These are phyloP conservation scores for Phalaenopsis aphrodite DNA, from an alignment of 106 monocot species.

Conservation along the genomic window DNA sequence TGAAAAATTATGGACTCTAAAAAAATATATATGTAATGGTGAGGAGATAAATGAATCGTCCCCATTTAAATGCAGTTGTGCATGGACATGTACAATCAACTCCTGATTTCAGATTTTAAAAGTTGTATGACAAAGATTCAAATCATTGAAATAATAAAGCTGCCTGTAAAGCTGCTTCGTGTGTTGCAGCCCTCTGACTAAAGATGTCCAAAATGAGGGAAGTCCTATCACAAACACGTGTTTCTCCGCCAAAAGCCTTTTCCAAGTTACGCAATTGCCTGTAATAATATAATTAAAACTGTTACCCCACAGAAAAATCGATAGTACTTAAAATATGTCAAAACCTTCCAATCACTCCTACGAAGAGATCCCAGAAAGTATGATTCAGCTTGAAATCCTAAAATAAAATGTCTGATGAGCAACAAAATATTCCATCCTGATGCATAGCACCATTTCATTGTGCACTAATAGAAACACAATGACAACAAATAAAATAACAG, in stretches of 20 bases:
- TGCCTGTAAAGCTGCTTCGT: constrained; percentile 96
- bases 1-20: background rate
- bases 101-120: background rate
- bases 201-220: constrained; percentile 98
- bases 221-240: constrained; percentile 98
- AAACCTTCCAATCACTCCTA: background rate
- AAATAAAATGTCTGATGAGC: background rate
- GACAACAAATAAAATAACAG: background rate
- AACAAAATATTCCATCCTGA: background rate
- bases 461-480: background rate
- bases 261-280: constrained; percentile 98
- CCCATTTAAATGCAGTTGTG: constrained; percentile 2
- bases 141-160: constrained; percentile 6
- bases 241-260: constrained; percentile 83
- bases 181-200: constrained; percentile 95
- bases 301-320: background rate
- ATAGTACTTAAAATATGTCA: background rate
- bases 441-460: background rate
- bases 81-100: background rate
- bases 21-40: background rate
- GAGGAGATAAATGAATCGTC: background rate
- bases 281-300: background rate
- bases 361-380: background rate
- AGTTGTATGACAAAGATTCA: background rate
- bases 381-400: background rate